Evolutionary conservation across 176 grass and related monocot genomes (phyloP).

Genomic region (Alloteropsis semialata): DNA sequence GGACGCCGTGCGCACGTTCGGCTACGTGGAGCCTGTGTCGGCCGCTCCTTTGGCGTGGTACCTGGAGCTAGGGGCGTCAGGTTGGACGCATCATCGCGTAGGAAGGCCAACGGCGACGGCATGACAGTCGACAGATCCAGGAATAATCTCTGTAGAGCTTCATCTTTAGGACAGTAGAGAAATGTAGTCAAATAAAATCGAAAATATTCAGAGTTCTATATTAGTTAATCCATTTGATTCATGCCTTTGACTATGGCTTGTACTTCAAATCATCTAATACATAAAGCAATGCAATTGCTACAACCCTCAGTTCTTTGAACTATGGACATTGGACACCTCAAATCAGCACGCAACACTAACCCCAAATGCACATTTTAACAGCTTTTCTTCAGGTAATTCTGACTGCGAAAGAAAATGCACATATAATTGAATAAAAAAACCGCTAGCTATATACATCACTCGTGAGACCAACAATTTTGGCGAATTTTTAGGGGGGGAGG

Average conservation of each 20-base stretch:
- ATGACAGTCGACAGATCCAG: no score
- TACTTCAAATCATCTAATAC: neutral
- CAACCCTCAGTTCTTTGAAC: neutral
- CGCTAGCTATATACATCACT: constrained; percentile 1
- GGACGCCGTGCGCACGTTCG: neutral
- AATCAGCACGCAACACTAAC: constrained; percentile 10
- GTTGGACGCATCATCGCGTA: no score
- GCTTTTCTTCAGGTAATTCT: neutral
- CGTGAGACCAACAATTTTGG: neutral
- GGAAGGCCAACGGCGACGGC: no score
- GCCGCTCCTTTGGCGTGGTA: neutral
- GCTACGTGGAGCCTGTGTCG: neutral
- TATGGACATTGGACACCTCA: no score
- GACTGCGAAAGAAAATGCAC: constrained; percentile 10
- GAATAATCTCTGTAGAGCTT: no score
- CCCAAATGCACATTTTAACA: neutral
- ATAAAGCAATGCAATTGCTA: neutral
- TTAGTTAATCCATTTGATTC: neutral
- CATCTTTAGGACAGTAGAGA: neutral
- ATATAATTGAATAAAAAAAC: constrained; percentile 39
- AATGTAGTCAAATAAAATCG: neutral
- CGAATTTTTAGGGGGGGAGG: neutral
- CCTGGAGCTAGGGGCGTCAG: neutral
- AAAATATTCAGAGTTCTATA: no score
- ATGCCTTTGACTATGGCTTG: neutral